Evolutionary conservation across 768 basidiomycete species (phyloP), one percentile per base, ranked within the genome.

Genomic region (Phylloporus arenicola): DNA sequence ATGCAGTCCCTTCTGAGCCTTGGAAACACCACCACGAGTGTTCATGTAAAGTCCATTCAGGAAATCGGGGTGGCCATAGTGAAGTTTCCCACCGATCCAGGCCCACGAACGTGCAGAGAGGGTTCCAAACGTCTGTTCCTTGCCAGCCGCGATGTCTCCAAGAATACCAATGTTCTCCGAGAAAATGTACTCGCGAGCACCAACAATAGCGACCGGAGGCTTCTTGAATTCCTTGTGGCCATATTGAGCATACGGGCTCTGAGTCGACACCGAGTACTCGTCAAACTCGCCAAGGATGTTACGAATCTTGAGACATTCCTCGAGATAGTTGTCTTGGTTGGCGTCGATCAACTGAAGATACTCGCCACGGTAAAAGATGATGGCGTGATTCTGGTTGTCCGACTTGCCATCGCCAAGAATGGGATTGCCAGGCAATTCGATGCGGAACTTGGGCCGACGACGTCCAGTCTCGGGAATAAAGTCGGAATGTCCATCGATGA

Each of bases 11-110:
- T 99, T 99, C 71, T 99, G 96, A 31, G 96, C 96, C 73, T 99
- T 99, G 39, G 95, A 98, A 8, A 97, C 86, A 61, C 96, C 96
- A 33, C 96, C 96, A 34, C 96, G 93, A 2, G 96, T 98, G 54
- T 81, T 92, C 96, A 99, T 98, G 76, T 90, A 99, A 48, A 95
- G 71, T 37, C 85, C 95, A 67, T 97, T 96, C 58, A 99, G 77
- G 84, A 99, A 97, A 81, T 99, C 96, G 11, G 96, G 96, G 69
- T 98, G 96, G 57, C 96, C 96, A 65, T 99, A 99, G 68, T 98
- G 96, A 52, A 99, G 79, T 68, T 98, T 98, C 44, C 96, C 96
- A 34, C 95, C 95, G 55, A 98, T 90, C 88, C 92, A 97, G 1
- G 95, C 90, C 76, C 95, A 84, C 2, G 90, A 86, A 43, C 96